phyloP scores from a whole-genome alignment of 352 stramenopile species.

The Pythium coloratum region DNA sequence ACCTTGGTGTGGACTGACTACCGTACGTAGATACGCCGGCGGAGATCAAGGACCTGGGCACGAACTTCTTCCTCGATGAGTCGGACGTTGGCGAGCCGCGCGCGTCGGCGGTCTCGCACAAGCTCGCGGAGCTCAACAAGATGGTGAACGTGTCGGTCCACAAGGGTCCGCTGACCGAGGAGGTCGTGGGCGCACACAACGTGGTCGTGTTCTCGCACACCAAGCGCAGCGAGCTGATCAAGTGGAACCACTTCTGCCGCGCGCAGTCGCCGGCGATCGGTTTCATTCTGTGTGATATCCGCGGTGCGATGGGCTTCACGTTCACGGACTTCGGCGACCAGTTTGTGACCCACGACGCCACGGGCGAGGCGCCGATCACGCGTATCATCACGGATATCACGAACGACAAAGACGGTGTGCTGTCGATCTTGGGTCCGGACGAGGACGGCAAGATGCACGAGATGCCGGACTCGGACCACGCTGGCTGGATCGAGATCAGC shows the following conservation, averaged over 20 bases:
- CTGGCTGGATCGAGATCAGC: slow-evolving; percentile 85
- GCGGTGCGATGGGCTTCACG: slow-evolving; percentile 69
- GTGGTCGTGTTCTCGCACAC: slow-evolving; percentile 90
- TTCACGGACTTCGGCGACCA: slow-evolving; percentile 84
- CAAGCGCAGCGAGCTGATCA: slow-evolving; percentile 69
- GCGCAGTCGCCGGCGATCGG: slow-evolving; percentile 71
- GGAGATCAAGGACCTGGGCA: slow-evolving; percentile 86
- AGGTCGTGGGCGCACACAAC: slow-evolving; percentile 69
- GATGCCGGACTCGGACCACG: slow-evolving; percentile 83
- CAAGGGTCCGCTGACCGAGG: slow-evolving; percentile 60
- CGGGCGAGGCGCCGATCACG: slow-evolving; percentile 80
- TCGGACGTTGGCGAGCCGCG: slow-evolving; percentile 72
- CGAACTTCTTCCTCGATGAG: slow-evolving; percentile 93
- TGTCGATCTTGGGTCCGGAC: slow-evolving; percentile 75
- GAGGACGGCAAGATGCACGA: slow-evolving; percentile 90
- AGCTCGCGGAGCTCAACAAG: slow-evolving; percentile 91
- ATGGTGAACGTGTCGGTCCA: slow-evolving; percentile 85
- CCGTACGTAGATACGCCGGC: slow-evolving; percentile 48
- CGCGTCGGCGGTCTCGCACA: slow-evolving; percentile 61
- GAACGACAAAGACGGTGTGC: slow-evolving; percentile 74
- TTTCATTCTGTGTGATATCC: slow-evolving; percentile 82
- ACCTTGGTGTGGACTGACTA: not conserved
- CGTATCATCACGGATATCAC: slow-evolving; percentile 88
- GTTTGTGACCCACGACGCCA: slow-evolving; percentile 79
- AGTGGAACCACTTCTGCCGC: slow-evolving; percentile 90